Conservation (phyloP, 768 basidiomycete genomes). For the Boletus sp. region DNA sequence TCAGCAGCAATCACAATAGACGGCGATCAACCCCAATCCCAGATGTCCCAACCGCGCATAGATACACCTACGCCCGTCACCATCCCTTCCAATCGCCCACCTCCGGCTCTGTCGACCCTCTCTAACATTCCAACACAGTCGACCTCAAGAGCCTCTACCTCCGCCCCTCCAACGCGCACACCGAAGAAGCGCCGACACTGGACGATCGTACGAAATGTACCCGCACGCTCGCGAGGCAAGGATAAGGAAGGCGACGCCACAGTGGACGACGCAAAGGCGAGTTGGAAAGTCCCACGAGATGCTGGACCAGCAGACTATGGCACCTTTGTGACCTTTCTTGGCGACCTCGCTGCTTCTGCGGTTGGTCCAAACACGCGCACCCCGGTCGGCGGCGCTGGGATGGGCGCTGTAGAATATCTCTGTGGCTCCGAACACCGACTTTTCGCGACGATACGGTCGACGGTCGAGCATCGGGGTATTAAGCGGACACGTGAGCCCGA, state of each 20-base stretch:
- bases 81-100: slow-evolving; percentile 20
- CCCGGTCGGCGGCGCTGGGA: background rate
- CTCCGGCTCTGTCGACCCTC: slow-evolving; percentile 14
- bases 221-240: slow-evolving; percentile 45
- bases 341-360: slow-evolving; percentile 37
- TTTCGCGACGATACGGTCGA: slow-evolving; percentile 39
- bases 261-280: slow-evolving; percentile 31
- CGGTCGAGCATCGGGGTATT: slow-evolving; percentile 24
- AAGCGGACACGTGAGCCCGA: slow-evolving; percentile 20
- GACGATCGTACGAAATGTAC: slow-evolving; percentile 52
- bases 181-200: slow-evolving; percentile 52
- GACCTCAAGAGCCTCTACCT: background rate
- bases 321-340: slow-evolving; percentile 52
- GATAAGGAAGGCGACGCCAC: slow-evolving; percentile 49
- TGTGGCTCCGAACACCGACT: slow-evolving; percentile 19
- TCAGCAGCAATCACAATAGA: background rate
- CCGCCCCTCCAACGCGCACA: background rate
- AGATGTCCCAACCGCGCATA: slow-evolving; percentile 8
- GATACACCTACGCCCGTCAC: slow-evolving; percentile 29
- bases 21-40: background rate
- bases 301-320: slow-evolving; percentile 59
- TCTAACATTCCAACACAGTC: background rate
- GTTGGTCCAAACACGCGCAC: slow-evolving; percentile 19
- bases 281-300: slow-evolving; percentile 51
- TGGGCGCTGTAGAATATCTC: slow-evolving; percentile 4